Evolutionary conservation across 2,329 filamentous ascomycete species (phyloP), one percentile per base, ranked within the genome.

Genomic region (Grosmannia serpens): DNA sequence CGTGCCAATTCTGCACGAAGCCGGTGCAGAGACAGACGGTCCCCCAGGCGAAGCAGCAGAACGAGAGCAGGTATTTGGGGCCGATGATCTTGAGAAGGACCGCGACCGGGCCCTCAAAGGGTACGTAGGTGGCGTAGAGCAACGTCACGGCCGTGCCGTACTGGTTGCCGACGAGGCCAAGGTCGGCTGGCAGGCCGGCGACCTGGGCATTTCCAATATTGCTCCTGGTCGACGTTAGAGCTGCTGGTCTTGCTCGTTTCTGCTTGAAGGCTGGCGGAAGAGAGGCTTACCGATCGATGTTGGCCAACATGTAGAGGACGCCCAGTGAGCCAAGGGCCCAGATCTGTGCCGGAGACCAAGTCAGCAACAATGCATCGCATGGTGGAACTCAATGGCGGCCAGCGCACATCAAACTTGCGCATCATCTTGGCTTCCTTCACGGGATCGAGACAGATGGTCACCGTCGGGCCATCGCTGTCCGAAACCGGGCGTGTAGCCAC

Each of bases 21-120:
- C 64, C 55, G 13, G 38, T 55, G 29, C 51, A 22, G 15, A 55
- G 44, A 5, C 29, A 31, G 6, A 33, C 10, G 22, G 52, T 6
- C 17, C 53, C 53, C 57, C 57, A 59, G 46, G 13, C 44, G 29
- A 59, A 24, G 27, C 58, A 55, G 31, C 62, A 54, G 38, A 61
- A 10, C 1, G 67, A 66, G 24, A 72, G 65, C 15, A 70, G 63
- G 56, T 67, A 62, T 13, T 68, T 68, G 7, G 70, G 70, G 17
- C 70, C 70, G 52, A 72, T 64, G 33, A 66, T 63, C 63, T 70
- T 70, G 55, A 71, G 66, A 33, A 70, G 55, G 44, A 72, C 64
- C 38, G 66, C 65, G 53, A 67, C 65, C 6, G 68, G 68, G 1
- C 63, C 66, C 58, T 70, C 68, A 53, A 70, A 64, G 1, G 67